Evolutionary conservation across 2,329 filamentous ascomycete species (phyloP).

Genomic region (Herpotrichia juniperi): DNA sequence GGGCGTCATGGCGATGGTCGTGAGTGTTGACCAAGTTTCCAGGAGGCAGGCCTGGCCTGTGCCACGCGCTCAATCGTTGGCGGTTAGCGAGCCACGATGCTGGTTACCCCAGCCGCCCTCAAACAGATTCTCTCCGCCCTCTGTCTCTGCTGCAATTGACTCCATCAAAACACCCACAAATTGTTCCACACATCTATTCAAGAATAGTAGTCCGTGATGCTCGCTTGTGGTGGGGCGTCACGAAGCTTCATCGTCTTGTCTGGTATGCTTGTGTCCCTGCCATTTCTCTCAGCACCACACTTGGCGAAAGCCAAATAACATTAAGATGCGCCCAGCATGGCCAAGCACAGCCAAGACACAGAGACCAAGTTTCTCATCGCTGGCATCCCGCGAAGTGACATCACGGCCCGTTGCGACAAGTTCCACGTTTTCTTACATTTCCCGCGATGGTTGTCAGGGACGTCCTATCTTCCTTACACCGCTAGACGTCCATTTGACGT

Average conservation of each 20-base stretch:
- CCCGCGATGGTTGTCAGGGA: not conserved
- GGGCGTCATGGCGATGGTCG: not conserved
- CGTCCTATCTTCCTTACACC: no score
- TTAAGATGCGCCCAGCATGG: not conserved
- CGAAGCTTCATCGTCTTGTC: slow-evolving; percentile 6
- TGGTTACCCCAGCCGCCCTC: not conserved
- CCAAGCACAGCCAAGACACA: not conserved
- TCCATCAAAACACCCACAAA: not conserved
- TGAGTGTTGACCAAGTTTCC: not conserved
- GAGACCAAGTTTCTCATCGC: slow-evolving; percentile 1
- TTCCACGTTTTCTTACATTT: not conserved
- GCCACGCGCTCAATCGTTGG: not conserved
- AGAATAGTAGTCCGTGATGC: not conserved
- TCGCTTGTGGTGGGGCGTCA: not conserved
- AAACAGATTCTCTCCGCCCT: not conserved
- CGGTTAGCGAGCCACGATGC: not conserved
- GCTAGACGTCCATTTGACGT: not conserved
- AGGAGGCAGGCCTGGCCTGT: slow-evolving; percentile 1
- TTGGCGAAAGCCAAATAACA: slow-evolving; percentile 3
- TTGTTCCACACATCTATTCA: not conserved
- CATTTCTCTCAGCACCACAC: not conserved
- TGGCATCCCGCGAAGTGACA: slow-evolving; percentile 3
- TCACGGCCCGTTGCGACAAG: not conserved
- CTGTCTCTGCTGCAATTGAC: not conserved
- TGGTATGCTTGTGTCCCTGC: not conserved